Evolutionary conservation across 2,329 filamentous ascomycete genomes (phyloP).

Genomic region (Seiridium unicorne): DNA sequence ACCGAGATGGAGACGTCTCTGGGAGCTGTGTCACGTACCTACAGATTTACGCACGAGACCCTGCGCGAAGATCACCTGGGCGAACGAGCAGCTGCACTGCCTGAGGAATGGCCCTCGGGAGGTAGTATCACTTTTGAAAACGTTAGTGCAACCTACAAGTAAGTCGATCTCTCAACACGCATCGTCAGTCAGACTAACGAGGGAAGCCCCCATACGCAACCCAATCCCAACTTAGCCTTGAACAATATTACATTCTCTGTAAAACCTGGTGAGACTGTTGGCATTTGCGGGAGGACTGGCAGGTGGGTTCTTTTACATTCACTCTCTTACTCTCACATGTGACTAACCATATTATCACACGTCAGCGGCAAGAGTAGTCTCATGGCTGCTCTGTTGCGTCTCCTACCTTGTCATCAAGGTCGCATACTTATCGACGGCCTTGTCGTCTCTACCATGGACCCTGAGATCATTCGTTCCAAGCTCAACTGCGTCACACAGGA

Average conservation of each 20-base stretch:
- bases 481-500: constrained; percentile 55
- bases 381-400: constrained; percentile 35
- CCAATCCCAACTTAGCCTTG: background rate
- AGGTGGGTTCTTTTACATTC: constrained; percentile 26
- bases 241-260: background rate
- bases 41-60: background rate
- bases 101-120: background rate
- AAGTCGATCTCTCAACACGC: background rate
- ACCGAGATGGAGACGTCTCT: background rate
- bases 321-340: background rate
- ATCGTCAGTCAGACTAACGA: background rate
- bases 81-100: background rate
- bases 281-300: constrained; percentile 36
- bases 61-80: background rate
- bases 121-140: constrained; percentile 22
- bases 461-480: constrained; percentile 40
- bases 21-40: background rate
- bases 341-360: background rate
- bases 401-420: constrained; percentile 24
- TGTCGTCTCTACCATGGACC: constrained; percentile 24
- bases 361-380: constrained; percentile 42
- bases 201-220: background rate
- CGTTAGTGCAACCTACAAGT: constrained; percentile 25
- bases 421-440: constrained; percentile 31
- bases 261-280: background rate